phyloP scores from a whole-genome alignment of 2,329 filamentous ascomycete genomes.

The Cyphellophora attinorum region DNA sequence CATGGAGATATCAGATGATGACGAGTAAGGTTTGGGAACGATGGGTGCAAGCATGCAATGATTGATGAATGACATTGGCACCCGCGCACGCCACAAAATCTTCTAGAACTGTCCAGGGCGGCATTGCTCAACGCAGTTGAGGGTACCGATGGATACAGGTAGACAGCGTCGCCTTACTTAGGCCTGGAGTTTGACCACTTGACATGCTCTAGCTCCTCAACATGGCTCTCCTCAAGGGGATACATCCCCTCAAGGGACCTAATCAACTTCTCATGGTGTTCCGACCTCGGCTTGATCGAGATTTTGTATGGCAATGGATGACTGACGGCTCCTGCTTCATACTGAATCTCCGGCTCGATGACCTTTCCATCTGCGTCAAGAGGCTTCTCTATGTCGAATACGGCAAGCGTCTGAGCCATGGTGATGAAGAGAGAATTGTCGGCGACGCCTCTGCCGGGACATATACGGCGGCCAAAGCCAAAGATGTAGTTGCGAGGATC shows the following conservation, averaged over 20 bases:
- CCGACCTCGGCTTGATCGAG: constrained; percentile 23
- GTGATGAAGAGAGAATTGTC: constrained; percentile 37
- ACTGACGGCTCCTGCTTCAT: constrained; percentile 26
- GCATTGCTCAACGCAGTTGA: no score
- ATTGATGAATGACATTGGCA: no score
- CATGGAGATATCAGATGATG: no score
- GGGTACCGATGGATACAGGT: no score
- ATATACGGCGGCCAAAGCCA: constrained; percentile 46
- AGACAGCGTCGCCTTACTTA: no score
- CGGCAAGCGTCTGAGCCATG: constrained; percentile 40
- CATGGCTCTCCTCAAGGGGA: no score
- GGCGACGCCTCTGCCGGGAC: constrained; percentile 26
- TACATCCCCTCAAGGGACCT: constrained; percentile 23
- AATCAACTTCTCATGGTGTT: constrained; percentile 22
- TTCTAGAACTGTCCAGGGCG: no score
- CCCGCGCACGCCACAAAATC: no score
- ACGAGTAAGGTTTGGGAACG: no score
- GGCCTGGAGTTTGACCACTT: no score
- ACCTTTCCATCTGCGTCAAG: constrained; percentile 33
- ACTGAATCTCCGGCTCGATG: constrained; percentile 29
- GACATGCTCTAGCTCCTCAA: no score
- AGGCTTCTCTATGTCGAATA: constrained; percentile 9
- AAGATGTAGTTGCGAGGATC: constrained; percentile 42
- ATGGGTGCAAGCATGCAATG: no score
- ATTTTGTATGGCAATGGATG: constrained; percentile 24